Conservation (phyloP, 345 rosid species). For the Hibiscus tridactylites region DNA sequence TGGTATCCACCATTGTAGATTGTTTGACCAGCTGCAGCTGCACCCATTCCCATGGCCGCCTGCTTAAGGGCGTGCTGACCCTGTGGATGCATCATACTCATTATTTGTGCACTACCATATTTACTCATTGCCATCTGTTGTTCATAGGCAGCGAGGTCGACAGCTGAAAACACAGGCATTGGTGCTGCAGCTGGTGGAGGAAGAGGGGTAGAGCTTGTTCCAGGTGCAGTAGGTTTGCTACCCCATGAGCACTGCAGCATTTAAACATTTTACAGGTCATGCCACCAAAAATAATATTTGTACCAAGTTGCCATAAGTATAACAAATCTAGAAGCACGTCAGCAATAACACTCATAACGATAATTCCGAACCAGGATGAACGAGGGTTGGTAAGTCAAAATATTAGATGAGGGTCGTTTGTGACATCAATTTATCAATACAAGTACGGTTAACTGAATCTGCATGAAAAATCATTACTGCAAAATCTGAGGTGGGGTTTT, state of each 20-base stretch:
- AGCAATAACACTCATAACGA: neutral
- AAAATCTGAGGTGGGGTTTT: neutral
- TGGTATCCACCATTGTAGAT: conserved; percentile 80
- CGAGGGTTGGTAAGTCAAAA: neutral
- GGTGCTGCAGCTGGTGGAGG: conserved; percentile 61
- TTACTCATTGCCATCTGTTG: conserved; percentile 60
- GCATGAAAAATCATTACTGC: neutral
- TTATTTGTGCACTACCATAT: conserved; percentile 52
- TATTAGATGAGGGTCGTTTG: neutral
- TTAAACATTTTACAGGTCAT: neutral
- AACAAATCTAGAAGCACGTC: neutral
- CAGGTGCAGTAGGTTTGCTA: conserved; percentile 82
- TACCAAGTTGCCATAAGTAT: neutral
- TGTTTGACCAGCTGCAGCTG: conserved; percentile 60
- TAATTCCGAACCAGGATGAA: neutral
- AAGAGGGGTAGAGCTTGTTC: conserved; percentile 73
- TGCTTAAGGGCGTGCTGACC: conserved; percentile 74
- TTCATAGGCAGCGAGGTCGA: conserved; percentile 56
- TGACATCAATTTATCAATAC: neutral
- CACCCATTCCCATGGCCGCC: conserved; percentile 63
- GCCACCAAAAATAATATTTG: neutral
- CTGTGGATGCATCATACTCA: conserved; percentile 72
- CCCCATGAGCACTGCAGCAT: conserved; percentile 85
- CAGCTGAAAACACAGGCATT: conserved; percentile 47
- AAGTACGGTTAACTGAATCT: neutral